Conservation (phyloP, 495 filamentous ascomycete genomes). For the Penicillium egyptiacum region DNA sequence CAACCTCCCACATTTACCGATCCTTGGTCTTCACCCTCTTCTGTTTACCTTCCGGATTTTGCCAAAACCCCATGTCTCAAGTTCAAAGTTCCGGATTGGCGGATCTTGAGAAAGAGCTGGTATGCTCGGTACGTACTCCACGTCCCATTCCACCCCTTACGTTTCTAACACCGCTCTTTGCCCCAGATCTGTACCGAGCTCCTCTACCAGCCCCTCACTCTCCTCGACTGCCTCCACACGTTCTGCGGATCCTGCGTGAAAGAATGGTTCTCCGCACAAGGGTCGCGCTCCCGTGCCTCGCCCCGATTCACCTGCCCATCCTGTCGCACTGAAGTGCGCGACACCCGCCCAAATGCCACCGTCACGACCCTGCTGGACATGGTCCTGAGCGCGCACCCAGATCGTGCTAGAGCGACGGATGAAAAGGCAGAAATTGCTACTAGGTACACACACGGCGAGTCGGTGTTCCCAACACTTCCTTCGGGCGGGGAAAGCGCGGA, state of each 20-base stretch:
- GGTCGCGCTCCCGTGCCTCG: constrained; percentile 47
- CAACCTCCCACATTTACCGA: constrained; percentile 7
- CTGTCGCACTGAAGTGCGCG: constrained; percentile 81
- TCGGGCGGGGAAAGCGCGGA: constrained; percentile 23
- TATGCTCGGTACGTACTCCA: constrained; percentile 77
- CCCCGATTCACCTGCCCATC: constrained; percentile 82
- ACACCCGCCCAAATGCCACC: constrained; percentile 79
- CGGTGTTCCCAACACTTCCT: constrained; percentile 48
- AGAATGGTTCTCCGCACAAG: constrained; percentile 80
- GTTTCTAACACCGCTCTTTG: constrained; percentile 12
- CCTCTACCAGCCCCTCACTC: constrained; percentile 90
- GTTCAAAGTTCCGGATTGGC: constrained; percentile 36
- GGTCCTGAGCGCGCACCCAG: constrained; percentile 70
- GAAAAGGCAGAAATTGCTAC: constrained; percentile 71
- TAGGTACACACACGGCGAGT: constrained; percentile 75
- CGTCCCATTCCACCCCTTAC: constrained; percentile 26
- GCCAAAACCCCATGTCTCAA: constrained; percentile 25
- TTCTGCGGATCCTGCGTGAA: constrained; percentile 94
- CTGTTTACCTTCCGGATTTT: neutral
- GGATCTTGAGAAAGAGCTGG: constrained; percentile 85
- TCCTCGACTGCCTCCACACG: constrained; percentile 96
- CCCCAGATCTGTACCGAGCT: constrained; percentile 91
- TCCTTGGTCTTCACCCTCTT: constrained; percentile 19
- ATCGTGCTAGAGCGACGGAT: constrained; percentile 57
- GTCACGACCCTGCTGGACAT: constrained; percentile 82